Conservation (phyloP, 2,329 filamentous ascomycete genomes). For the Aspergillus ochraceoroseus region DNA sequence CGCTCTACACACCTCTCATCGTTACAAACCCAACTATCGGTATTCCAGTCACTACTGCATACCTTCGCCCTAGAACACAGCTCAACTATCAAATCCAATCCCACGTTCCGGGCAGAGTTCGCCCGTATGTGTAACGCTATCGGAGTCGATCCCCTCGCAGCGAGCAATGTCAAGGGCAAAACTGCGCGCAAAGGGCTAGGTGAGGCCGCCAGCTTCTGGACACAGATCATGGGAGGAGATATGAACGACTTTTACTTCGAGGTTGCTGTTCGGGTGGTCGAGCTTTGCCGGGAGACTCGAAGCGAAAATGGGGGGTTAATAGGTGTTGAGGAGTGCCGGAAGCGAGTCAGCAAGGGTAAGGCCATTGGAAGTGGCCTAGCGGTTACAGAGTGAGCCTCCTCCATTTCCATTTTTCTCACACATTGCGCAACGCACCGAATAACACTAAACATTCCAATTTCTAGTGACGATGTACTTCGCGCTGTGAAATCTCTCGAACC, state of each 20-base stretch:
- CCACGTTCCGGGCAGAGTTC: constrained; percentile 91
- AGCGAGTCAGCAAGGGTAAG: constrained; percentile 66
- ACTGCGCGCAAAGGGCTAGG: constrained; percentile 43
- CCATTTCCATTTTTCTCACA: background rate
- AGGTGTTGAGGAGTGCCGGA: constrained; percentile 72
- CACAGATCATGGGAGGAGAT: constrained; percentile 80
- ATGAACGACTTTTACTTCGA: constrained; percentile 99
- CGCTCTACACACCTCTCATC: constrained; percentile 78
- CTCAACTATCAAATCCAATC: constrained; percentile 92
- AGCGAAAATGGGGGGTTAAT: constrained; percentile 91
- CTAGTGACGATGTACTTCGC: constrained; percentile 78
- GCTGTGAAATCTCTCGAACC: constrained; percentile 84
- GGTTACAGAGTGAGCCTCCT: constrained; percentile 64
- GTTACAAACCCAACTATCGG: constrained; percentile 85
- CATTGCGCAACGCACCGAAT: background rate
- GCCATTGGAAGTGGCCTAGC: constrained; percentile 70
- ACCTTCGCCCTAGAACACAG: constrained; percentile 93
- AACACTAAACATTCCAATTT: background rate
- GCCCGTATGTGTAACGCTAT: constrained; percentile 98
- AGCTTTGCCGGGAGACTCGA: constrained; percentile 80
- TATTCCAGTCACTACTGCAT: constrained; percentile 92
- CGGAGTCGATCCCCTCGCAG: constrained; percentile 89
- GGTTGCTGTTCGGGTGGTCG: constrained; percentile 89
- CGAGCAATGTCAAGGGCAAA: constrained; percentile 51
- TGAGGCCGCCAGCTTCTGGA: constrained; percentile 70